Percentiles rank a stretch among this genome's conserved stretches.
These are phyloP conservation scores for Durotheca rogersii DNA, from an alignment of 495 filamentous ascomycete genomes.

Conservation along the genomic window DNA sequence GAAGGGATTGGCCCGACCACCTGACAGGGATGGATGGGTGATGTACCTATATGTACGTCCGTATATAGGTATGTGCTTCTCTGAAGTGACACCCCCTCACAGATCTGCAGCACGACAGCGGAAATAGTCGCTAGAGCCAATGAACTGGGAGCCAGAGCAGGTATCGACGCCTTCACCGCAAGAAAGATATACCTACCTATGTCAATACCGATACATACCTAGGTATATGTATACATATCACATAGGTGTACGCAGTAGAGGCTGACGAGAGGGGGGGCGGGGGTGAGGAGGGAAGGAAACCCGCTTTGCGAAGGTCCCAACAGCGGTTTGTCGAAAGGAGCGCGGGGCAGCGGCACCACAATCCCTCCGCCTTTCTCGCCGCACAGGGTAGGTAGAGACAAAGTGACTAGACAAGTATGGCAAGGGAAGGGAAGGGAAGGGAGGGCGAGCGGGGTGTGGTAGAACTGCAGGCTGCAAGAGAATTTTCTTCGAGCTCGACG, in stretches of 20 bases:
- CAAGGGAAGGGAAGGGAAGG: background rate
- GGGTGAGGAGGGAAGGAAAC: background rate
- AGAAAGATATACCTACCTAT: constrained; percentile 17
- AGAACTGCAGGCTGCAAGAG: constrained; percentile 21
- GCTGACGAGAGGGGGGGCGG: no score
- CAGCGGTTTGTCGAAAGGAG: background rate
- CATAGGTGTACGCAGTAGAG: no score
- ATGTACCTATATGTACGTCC: no score
- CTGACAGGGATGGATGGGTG: constrained; percentile 25
- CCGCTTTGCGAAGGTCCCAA: no score
- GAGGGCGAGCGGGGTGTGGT: constrained; percentile 1
- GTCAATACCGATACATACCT: no score
- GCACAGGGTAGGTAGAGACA: constrained; percentile 1
- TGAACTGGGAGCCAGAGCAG: background rate
- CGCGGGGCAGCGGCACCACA: constrained; percentile 1
- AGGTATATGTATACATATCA: no score
- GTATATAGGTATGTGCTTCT: no score
- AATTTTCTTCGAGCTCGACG: constrained; percentile 16
- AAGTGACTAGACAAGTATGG: constrained; percentile 11
- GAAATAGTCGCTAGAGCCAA: constrained; percentile 11
- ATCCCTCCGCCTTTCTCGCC: constrained; percentile 11
- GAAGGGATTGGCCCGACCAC: constrained; percentile 28
- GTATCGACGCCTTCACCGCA: constrained; percentile 25
- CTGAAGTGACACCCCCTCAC: no score
- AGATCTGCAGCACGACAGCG: constrained; percentile 15